Evolutionary conservation across 768 basidiomycete species (phyloP), one percentile per base, ranked within the genome.

Genomic region (Trametes coccinea): DNA sequence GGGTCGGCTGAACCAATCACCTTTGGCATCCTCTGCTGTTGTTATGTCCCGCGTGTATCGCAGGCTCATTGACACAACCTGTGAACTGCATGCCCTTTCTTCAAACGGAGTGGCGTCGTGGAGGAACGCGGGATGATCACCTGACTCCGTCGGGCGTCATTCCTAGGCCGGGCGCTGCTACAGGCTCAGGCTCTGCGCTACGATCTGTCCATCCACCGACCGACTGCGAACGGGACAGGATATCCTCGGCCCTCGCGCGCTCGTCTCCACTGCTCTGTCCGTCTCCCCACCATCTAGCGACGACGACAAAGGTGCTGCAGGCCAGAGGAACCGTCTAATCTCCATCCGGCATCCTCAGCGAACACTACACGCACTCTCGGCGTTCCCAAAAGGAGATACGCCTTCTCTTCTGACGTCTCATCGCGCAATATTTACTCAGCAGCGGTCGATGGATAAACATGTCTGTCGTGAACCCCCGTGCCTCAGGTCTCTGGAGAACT

Each of bases 401-500:
- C 29, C 41, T 52, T 45, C 57, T 44, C 14, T 37, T 17, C 14
- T 47, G 41, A 9, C 43, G 44, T 11, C 43, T 40, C 39, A 48
- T 60, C 34, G 43, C 54, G 54, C 49, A 46, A 56, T 51, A 37
- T 62, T 58, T 51, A 62, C 51, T 62, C 62, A 64, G 58, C 62
- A 56, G 60, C 46, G 46, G 53, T 56, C 58, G 16, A 60, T 56
- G 59, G 53, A 62, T 60, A 60, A 56, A 34, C 40, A 64, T 53
- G 66, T 55, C 61, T 17, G 48, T 56, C 43, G 56, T 60, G n/a
- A 58, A 60, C 39, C 80, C 80, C 51, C 82, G 83, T 59, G 78
- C 76, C 50, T 82, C 83, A 39, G 75, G 72, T 53, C 76, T 84
- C 56, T 85, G 83, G 82, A 65, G 77, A 40, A 73, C 78, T 56